Base-by-base conservation (phyloP, 108 stramenopile species). In the Bacterosira constricta region DNA sequence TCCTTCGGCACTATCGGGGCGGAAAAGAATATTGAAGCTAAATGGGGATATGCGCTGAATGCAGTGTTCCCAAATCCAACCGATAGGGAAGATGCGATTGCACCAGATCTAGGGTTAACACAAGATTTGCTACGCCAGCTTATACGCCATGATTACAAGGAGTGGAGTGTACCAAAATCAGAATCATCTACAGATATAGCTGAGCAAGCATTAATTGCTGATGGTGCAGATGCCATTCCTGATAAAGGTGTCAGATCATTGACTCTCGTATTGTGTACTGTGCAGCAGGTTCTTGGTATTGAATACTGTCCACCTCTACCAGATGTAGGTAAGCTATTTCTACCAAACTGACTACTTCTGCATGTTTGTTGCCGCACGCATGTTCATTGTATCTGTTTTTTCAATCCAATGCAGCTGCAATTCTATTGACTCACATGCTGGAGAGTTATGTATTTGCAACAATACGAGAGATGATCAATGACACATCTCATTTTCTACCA, bases 391-490 rank as follows among this genome's bases (percentile, higher is more conserved):
- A 26, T 21, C 36, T 1, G 25, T 4, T 25, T 27, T 20, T 59
- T 17, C 5, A 2, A 50, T 50, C 23, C 1, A n/a, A 21, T 52
- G 51, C 51, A 52, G 51, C 65, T 20, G 58, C 68, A 4, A 38
- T 80, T 39, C 46, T 80, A n/a, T 55, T 75, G 37, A 69, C 59
- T 10, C 67, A 64, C 72, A 91, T 91, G 90, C 80, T 83, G 6
- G 93, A 91, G 72, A 78, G 85, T 17, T 90, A 89, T 63, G 86
- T 77, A 30, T 94, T 90, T 81, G 77, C 75, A 56, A 69, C 87
- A n/a, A 50, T 91, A 31, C 80, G 90, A 55, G 90, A 90, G 75
- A 88, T 91, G 87, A 61, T 86, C 36, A 78, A 84, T 44, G 69
- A 81, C 59, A 51, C 81, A 9, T 63, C 87, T 0, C 82, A 82